Percentiles rank a stretch among this genome's conserved stretches.
Evolutionary conservation across 768 basidiomycete species (phyloP).

Genomic region (Chiua virens): DNA sequence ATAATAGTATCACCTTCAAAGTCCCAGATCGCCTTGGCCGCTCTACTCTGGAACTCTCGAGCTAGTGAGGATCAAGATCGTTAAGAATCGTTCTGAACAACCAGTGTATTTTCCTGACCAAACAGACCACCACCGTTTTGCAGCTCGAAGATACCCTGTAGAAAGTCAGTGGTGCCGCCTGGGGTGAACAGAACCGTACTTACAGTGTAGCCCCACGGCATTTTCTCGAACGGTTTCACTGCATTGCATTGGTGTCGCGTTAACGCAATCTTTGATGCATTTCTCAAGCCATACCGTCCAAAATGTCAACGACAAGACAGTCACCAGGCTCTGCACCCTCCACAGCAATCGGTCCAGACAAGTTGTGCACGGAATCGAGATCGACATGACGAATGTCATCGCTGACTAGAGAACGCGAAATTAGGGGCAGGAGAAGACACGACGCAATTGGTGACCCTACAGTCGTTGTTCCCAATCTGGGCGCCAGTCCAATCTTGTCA

Average conservation of each 20-base stretch:
- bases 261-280: neutral
- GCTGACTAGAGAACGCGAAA: conserved; percentile 38
- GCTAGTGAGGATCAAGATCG: conserved; percentile 34
- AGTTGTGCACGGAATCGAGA: conserved; percentile 64
- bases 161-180: neutral
- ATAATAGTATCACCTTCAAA: conserved; percentile 48
- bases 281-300: conserved; percentile 51
- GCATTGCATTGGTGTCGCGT: conserved; percentile 20
- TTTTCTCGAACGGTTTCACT: conserved; percentile 69
- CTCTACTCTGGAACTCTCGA: conserved; percentile 65
- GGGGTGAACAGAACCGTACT: conserved; percentile 3
- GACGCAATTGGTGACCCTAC: conserved; percentile 35
- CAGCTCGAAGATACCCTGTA: conserved; percentile 70
- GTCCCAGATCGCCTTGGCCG: conserved; percentile 82
- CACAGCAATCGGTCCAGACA: conserved; percentile 74
- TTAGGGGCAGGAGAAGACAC: neutral
- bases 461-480: conserved; percentile 75
- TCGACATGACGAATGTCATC: conserved; percentile 71
- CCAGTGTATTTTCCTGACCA: conserved; percentile 36
- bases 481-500: conserved; percentile 73
- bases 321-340: conserved; percentile 80
- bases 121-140: conserved; percentile 73
- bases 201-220: conserved; percentile 83
- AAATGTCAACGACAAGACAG: conserved; percentile 74
- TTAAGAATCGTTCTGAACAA: neutral